phyloP scores from a whole-genome alignment of 805 yeast genomes.

The Candida broadrunensis region DNA sequence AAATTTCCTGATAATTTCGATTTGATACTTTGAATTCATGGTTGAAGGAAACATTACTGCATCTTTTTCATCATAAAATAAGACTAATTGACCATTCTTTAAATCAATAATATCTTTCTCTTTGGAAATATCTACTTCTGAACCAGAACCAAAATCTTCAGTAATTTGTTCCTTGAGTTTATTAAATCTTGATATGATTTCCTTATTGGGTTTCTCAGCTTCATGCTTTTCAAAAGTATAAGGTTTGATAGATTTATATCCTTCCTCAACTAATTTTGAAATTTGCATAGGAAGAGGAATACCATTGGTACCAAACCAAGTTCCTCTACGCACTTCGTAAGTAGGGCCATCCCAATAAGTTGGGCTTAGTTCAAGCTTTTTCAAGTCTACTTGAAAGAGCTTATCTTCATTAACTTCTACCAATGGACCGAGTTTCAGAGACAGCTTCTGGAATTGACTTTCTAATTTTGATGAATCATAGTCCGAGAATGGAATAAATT shows the following conservation, averaged over 20 bases:
- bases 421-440: not conserved
- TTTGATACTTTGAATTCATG: slow-evolving; percentile 37
- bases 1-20: slow-evolving; percentile 33
- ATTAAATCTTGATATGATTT: slow-evolving; percentile 14
- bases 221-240: slow-evolving; percentile 14
- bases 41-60: slow-evolving; percentile 48
- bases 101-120: slow-evolving; percentile 29
- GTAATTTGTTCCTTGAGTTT: slow-evolving; percentile 4
- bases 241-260: slow-evolving; percentile 43
- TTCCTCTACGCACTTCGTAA: slow-evolving; percentile 78
- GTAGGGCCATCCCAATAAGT: slow-evolving; percentile 87
- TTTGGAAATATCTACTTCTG: slow-evolving; percentile 14
- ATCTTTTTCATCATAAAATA: slow-evolving; percentile 39
- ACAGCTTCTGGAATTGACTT: slow-evolving; percentile 30
- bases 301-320: slow-evolving; percentile 70
- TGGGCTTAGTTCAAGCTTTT: slow-evolving; percentile 54
- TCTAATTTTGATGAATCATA: slow-evolving; percentile 67
- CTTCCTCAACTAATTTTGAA: slow-evolving; percentile 58
- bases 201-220: slow-evolving; percentile 9
- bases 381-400: slow-evolving; percentile 68
- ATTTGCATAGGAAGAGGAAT: slow-evolving; percentile 50
- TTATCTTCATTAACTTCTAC: slow-evolving; percentile 80
- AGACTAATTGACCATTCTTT: slow-evolving; percentile 31
- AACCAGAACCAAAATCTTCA: slow-evolving; percentile 7
- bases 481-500: slow-evolving; percentile 65